Evolutionary conservation across 805 yeast genomes (phyloP), one percentile per base, ranked within the genome.

Genomic region (Spathaspora passalidarum): DNA sequence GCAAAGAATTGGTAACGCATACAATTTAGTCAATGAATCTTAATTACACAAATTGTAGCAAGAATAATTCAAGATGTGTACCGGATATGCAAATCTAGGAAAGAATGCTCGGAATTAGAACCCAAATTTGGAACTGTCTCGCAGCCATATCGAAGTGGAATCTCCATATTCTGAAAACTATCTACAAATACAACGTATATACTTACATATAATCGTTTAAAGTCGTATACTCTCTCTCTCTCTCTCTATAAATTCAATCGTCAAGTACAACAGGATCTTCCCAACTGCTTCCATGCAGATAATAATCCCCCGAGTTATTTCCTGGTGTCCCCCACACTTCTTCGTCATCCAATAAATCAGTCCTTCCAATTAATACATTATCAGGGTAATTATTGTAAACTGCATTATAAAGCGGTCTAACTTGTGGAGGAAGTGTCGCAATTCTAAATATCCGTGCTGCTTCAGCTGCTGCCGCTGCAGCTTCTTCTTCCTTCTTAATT

Each of bases 401-500:
- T n/a, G 4, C 34, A n/a, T 29, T 29, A 13, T 29, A 29, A 29
- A 29, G 8, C 16, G 16, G 34, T 29, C 16, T n/a, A n/a, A n/a
- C n/a, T n/a, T n/a, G n/a, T n/a, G n/a, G 34, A 3, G 34, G n/a
- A 2, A 10, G 16, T n/a, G 14, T n/a, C 4, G 16, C 34, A 13
- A 29, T 29, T 29, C 34, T 29, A 7, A 2, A 13, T 3, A 29
- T 2, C n/a, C 34, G 21, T 36, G 38, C 4, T 7, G 22, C 14
- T 36, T 36, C 38, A 2, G 38, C 23, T 16, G 38, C 23, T 35
- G 17, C 38, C 4, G 38, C 22, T 9, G 38, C 38, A 6, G 38
- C 38, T n/a, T 36, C 17, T 50, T 44, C 38, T 46, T 49, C 26
- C 40, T 45, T 38, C 35, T 44, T 13, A 36, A 48, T 16, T 44